A percentile compares a stretch with the other conserved stretches of the same genome.
Conservation (phyloP, 345 rosid genomes). For the Brassica rapa region DNA sequence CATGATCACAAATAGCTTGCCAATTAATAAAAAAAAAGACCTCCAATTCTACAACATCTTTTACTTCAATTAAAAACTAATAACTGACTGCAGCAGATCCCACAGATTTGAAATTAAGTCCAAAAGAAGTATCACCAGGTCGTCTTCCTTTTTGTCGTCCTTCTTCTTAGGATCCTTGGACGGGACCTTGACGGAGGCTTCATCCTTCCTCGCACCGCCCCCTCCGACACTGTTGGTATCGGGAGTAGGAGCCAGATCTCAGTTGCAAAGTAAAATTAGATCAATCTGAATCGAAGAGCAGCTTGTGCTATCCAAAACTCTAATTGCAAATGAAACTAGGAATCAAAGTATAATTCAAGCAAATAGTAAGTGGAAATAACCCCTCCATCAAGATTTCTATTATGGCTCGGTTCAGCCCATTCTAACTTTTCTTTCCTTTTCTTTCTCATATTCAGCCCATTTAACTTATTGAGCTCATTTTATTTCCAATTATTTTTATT, state of each 20-base stretch:
- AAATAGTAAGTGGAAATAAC: neutral
- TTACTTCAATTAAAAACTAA: neutral
- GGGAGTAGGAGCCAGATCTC: conserved; percentile 44
- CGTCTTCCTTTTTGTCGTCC: conserved; percentile 90
- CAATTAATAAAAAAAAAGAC: neutral
- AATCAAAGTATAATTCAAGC: neutral
- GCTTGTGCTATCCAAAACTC: conserved; percentile 2
- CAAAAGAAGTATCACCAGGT: conserved; percentile 55
- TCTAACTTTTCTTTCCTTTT: neutral
- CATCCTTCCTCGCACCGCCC: conserved; percentile 49
- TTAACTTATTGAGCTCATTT: neutral
- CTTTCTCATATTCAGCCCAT: neutral
- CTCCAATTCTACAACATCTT: neutral
- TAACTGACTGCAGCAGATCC: neutral
- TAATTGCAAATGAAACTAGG: neutral
- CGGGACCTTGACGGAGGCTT: conserved; percentile 61
- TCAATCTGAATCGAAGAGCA: conserved; percentile 19
- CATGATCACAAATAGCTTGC: neutral
- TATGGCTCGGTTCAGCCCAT: conserved; percentile 8
- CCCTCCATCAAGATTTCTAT: conserved; percentile 39
- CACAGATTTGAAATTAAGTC: neutral
- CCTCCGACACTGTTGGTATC: conserved; percentile 52
- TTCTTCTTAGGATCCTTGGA: conserved; percentile 84
- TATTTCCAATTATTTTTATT: neutral
- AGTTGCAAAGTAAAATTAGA: neutral